Evolutionary conservation across 768 basidiomycete species (phyloP).

Genomic region (Fistulinella prunicolor): DNA sequence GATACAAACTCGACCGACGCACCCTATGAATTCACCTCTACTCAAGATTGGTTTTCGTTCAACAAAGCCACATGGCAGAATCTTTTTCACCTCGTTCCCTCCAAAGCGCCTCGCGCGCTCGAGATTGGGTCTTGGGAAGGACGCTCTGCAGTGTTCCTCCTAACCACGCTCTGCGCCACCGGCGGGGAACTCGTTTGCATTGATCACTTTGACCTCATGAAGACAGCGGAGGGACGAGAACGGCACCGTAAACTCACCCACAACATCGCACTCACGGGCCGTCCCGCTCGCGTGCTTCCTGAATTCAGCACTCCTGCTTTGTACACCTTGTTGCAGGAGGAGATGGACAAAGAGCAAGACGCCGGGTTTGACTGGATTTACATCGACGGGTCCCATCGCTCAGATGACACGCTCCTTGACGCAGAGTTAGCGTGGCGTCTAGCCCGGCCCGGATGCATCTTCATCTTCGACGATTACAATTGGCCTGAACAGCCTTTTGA

Average conservation of each 20-base stretch:
- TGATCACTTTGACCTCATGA: slow-evolving; percentile 57
- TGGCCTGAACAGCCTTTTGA: slow-evolving; percentile 49
- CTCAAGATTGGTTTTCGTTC: slow-evolving; percentile 57
- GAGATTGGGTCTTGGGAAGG: slow-evolving; percentile 66
- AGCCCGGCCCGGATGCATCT: slow-evolving; percentile 45
- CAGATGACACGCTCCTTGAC: slow-evolving; percentile 60
- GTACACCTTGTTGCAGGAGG: slow-evolving; percentile 46
- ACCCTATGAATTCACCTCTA: slow-evolving; percentile 44
- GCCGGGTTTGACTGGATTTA: slow-evolving; percentile 60
- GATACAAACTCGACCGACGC: too few relatives aligned
- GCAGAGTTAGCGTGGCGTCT: slow-evolving; percentile 58
- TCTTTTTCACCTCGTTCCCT: slow-evolving; percentile 38
- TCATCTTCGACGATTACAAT: slow-evolving; percentile 59
- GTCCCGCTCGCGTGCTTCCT: slow-evolving; percentile 43
- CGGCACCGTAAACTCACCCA: slow-evolving; percentile 42
- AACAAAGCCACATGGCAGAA: slow-evolving; percentile 43
- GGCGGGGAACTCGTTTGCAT: slow-evolving; percentile 51
- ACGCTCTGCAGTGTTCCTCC: slow-evolving; percentile 56
- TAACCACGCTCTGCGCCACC: slow-evolving; percentile 43
- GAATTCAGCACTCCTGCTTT: slow-evolving; percentile 55
- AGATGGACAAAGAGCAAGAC: slow-evolving; percentile 26
- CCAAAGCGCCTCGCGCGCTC: slow-evolving; percentile 44
- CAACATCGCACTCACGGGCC: slow-evolving; percentile 47
- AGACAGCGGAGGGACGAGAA: slow-evolving; percentile 45
- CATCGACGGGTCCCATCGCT: slow-evolving; percentile 56